phyloP scores from a whole-genome alignment of 73 alveolate genomes.

The Durusdinium trenchii region DNA sequence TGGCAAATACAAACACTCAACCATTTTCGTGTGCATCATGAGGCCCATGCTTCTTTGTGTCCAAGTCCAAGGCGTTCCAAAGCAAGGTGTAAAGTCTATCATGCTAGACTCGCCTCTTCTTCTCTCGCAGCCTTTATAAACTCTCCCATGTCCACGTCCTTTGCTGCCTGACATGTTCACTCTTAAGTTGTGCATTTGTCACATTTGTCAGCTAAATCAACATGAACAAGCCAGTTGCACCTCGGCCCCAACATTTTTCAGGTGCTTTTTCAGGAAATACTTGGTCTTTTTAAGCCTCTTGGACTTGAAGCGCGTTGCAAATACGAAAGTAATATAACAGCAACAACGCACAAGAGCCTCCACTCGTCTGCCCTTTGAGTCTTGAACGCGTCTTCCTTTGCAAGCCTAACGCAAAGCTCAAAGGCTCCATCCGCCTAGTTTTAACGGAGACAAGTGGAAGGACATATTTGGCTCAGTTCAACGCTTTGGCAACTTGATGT shows the following conservation, averaged over 20 bases:
- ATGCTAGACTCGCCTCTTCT: neutral
- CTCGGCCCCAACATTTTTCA: constrained; percentile 18
- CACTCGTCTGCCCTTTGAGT: neutral
- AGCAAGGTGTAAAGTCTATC: neutral
- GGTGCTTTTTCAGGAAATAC: constrained; percentile 24
- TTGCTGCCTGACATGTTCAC: neutral
- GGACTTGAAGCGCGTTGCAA: no score
- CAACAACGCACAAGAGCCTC: neutral
- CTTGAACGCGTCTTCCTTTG: neutral
- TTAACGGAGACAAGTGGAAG: neutral
- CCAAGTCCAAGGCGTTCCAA: no score
- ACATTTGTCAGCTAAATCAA: neutral
- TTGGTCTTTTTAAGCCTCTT: constrained; percentile 23
- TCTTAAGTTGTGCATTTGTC: neutral
- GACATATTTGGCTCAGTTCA: neutral
- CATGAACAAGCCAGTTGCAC: neutral
- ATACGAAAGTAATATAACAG: no score
- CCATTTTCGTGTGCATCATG: neutral
- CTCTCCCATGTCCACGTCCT: constrained; percentile 51
- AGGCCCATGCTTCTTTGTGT: neutral
- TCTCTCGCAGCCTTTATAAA: constrained; percentile 16
- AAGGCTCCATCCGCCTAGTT: neutral
- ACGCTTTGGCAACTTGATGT: constrained; percentile 27
- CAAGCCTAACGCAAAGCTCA: neutral
- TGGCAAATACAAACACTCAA: neutral